Percentiles rank a stretch among this genome's conserved stretches.
Conservation (phyloP, 192 early-diverging fungal species). For the Backusella westeae region DNA sequence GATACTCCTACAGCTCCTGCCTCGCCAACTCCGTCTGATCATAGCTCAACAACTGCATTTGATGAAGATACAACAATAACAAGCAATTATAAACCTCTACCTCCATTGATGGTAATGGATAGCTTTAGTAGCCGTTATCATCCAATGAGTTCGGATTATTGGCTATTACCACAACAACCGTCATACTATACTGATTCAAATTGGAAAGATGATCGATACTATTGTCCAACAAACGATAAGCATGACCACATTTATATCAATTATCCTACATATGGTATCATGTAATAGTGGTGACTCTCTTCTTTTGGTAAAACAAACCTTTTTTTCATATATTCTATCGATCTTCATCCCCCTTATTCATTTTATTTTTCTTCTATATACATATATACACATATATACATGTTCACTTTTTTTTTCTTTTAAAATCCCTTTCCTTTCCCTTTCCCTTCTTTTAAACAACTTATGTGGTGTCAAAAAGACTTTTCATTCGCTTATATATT, state of each 20-base stretch:
- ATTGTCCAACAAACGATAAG: background rate
- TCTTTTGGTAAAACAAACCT: background rate
- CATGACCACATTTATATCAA: slow-evolving; percentile 6
- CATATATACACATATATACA: background rate
- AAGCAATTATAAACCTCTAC: background rate
- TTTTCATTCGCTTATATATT: slow-evolving; percentile 2
- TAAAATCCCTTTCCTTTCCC: slow-evolving; percentile 1
- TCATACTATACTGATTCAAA: background rate
- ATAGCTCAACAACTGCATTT: background rate
- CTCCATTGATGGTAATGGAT: background rate
- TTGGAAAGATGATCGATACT: background rate
- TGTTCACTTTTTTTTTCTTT: background rate
- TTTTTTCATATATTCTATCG: background rate
- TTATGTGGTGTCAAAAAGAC: slow-evolving; percentile 2
- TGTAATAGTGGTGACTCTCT: background rate
- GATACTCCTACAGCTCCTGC: background rate
- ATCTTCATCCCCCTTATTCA: background rate
- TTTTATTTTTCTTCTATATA: background rate
- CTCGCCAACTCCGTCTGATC: slow-evolving; percentile 3
- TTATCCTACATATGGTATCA: slow-evolving; percentile 3
- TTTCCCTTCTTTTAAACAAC: background rate
- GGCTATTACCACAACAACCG: background rate
- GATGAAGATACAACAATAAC: slow-evolving; percentile 8
- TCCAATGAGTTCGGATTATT: slow-evolving; percentile 2
- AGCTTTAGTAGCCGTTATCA: background rate